Conservation (phyloP, 1,284 basidiomycete genomes). For the Marasmius tenuissimus region DNA sequence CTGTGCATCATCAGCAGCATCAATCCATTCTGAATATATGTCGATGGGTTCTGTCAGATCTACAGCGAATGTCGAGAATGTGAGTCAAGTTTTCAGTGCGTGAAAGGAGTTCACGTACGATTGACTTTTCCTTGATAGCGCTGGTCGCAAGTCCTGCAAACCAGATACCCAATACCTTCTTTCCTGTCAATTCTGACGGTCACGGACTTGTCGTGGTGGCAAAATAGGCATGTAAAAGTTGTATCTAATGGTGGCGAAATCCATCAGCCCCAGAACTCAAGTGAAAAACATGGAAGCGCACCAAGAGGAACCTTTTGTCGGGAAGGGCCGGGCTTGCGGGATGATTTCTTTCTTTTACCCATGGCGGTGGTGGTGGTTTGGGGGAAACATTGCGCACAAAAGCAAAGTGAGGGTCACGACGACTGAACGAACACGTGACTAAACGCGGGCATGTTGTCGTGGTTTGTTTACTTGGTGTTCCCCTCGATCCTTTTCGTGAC, state of each 20-base stretch:
- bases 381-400: not conserved
- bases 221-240: constrained; percentile 84
- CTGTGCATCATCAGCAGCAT: constrained; percentile 85
- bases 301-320: constrained; percentile 71
- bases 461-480: not conserved
- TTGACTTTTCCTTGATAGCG: constrained; percentile 82
- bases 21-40: constrained; percentile 92
- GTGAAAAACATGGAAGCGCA: constrained; percentile 30
- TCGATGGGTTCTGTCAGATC: constrained; percentile 88
- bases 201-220: constrained; percentile 88
- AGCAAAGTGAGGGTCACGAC: constrained; percentile 11
- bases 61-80: constrained; percentile 26
- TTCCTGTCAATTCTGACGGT: constrained; percentile 84
- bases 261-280: constrained; percentile 9
- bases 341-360: constrained; percentile 87
- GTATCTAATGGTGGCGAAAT: constrained; percentile 51
- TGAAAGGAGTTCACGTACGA: constrained; percentile 50
- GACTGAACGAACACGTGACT: constrained; percentile 29
- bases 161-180: constrained; percentile 75
- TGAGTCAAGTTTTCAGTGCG: constrained; percentile 9
- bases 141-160: constrained; percentile 81
- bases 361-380: constrained; percentile 35
- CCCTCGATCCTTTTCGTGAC: not conserved
- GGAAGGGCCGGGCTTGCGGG: constrained; percentile 61
- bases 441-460: constrained; percentile 23